phyloP scores from a whole-genome alignment of 2,329 filamentous ascomycete genomes.

The Sarocladiaceae sp. region DNA sequence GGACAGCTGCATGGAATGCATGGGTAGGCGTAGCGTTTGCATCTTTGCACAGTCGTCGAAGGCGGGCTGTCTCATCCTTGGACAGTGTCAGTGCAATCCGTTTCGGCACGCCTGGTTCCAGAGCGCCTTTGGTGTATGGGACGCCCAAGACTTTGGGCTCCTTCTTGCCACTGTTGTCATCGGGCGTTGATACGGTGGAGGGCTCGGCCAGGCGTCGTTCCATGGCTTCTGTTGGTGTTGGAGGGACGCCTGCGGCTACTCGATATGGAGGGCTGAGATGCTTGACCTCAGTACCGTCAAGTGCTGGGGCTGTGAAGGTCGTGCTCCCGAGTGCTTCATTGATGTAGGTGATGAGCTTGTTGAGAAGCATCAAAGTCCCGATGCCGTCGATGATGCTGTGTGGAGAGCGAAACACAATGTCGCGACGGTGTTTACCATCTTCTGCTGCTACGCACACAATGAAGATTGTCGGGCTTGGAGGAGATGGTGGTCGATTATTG shows the following conservation, averaged over 20 bases:
- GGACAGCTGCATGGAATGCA: not conserved
- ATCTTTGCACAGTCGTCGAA: not conserved
- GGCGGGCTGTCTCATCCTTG: not conserved
- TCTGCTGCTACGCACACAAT: too few species aligned
- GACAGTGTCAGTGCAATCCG: not conserved
- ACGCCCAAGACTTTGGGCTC: too few species aligned
- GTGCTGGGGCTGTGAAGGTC: not conserved
- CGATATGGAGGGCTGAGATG: not conserved
- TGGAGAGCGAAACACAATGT: slow-evolving; percentile 30
- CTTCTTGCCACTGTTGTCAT: too few species aligned
- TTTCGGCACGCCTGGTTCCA: not conserved
- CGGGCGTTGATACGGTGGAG: not conserved
- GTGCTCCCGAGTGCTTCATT: not conserved
- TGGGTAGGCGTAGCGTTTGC: not conserved
- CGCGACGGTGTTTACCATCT: slow-evolving; percentile 14
- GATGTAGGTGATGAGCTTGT: not conserved
- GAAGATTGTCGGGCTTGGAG: not conserved
- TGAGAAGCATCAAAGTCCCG: slow-evolving; percentile 27
- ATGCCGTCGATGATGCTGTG: slow-evolving; percentile 38
- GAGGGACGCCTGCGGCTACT: not conserved
- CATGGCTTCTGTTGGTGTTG: not conserved
- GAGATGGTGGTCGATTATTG: not conserved
- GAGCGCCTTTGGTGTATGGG: not conserved
- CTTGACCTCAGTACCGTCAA: not conserved
- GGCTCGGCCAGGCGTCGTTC: not conserved